Conservation (phyloP, 2,329 filamentous ascomycete genomes). For the Dendryphion nanum region DNA sequence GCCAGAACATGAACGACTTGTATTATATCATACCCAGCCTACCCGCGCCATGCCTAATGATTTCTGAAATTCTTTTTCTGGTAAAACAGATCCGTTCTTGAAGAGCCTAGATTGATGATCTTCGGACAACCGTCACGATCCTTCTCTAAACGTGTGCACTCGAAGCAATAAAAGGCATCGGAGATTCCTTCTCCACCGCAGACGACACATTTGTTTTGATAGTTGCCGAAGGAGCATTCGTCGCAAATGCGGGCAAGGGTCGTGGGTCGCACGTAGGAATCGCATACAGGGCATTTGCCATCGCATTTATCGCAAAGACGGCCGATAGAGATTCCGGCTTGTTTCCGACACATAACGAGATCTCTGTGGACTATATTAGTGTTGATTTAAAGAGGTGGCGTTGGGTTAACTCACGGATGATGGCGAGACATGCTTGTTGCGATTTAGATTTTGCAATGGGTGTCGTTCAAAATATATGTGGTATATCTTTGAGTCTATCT, state of each 20-base stretch:
- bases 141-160: constrained; percentile 95
- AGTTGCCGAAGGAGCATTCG: constrained; percentile 99
- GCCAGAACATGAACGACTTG: too few relatives aligned
- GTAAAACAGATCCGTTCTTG: constrained; percentile 84
- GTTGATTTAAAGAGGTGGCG: constrained; percentile 3
- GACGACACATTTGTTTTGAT: constrained; percentile 99
- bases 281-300: constrained; percentile 98
- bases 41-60: constrained; percentile 39
- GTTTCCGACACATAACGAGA: constrained; percentile 99
- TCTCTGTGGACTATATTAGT: constrained; percentile 58
- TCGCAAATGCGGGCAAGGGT: constrained; percentile 98
- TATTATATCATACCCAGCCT: background rate
- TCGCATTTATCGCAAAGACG: constrained; percentile 99
- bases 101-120: constrained; percentile 97
- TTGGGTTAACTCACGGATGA: constrained; percentile 68
- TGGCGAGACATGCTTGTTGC: constrained; percentile 76
- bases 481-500: too few relatives aligned
- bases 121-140: constrained; percentile 97
- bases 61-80: constrained; percentile 72
- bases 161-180: constrained; percentile 98
- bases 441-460: too few relatives aligned
- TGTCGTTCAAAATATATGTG: too few relatives aligned
- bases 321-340: constrained; percentile 94
- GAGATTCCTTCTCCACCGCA: constrained; percentile 98
- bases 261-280: constrained; percentile 96